These are phyloP conservation scores for Sporisorium iseilematis-ciliati DNA, from an alignment of 1,284 basidiomycete genomes.

Conservation along the genomic window DNA sequence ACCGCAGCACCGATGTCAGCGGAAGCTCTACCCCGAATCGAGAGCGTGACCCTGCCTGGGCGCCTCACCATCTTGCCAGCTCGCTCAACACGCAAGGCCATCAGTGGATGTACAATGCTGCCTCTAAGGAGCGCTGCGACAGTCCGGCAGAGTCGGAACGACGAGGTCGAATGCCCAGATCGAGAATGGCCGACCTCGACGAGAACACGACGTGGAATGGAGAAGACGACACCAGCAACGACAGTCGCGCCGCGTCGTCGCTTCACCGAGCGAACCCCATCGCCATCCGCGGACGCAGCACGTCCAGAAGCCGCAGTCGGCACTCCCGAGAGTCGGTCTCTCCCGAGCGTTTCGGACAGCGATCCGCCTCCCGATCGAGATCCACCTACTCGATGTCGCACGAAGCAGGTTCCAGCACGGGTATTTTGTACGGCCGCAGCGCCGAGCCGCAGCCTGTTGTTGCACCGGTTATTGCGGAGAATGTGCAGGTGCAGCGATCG, in stretches of 20 bases:
- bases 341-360: constrained; percentile 32
- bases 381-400: constrained; percentile 33
- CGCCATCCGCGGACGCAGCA: constrained; percentile 42
- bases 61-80: constrained; percentile 25
- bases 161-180: constrained; percentile 36
- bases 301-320: constrained; percentile 51
- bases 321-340: constrained; percentile 41
- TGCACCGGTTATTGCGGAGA: constrained; percentile 21
- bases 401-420: constrained; percentile 10
- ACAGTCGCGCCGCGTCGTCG: constrained; percentile 26
- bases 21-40: constrained; percentile 46
- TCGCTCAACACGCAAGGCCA: constrained; percentile 26
- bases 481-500: constrained; percentile 38
- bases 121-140: constrained; percentile 37
- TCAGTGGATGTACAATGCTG: constrained; percentile 14
- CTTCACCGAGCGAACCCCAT: constrained; percentile 26
- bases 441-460: constrained; percentile 22
- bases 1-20: constrained; percentile 42
- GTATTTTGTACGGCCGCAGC: constrained; percentile 40
- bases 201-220: constrained; percentile 55
- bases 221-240: constrained; percentile 28
- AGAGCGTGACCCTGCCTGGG: constrained; percentile 35
- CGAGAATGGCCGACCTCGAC: constrained; percentile 50
- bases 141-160: constrained; percentile 51
- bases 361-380: constrained; percentile 32